Conservation (phyloP, 352 stramenopile genomes). For the Stramenopiles sp. region DNA sequence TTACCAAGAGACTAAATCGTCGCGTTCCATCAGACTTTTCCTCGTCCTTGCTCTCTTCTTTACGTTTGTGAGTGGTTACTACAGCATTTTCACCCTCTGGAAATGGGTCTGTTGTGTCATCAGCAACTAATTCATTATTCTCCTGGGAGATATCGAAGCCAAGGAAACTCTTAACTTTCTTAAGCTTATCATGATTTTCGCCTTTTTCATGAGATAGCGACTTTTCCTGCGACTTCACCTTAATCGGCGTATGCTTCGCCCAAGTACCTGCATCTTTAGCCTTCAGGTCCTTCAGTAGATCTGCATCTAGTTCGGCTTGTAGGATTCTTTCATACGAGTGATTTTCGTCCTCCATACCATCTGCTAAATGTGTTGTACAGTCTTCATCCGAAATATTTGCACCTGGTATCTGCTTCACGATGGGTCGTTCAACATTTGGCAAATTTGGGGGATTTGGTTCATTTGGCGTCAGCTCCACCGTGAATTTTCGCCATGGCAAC, state of each 20-base stretch:
- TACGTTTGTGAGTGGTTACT: not conserved
- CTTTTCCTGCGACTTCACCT: too few relatives aligned
- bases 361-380: not conserved
- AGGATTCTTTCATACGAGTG: conserved; percentile 1
- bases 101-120: not conserved
- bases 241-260: not conserved
- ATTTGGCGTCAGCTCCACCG: not conserved
- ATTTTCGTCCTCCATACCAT: not conserved
- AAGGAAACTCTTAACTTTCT: not conserved
- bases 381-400: not conserved
- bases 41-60: not conserved
- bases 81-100: not conserved
- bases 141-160: not conserved
- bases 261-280: not conserved
- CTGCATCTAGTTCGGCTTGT: not conserved
- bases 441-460: not conserved
- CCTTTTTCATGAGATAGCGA: not conserved
- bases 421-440: not conserved
- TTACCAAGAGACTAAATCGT: too few relatives aligned
- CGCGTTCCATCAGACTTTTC: not conserved
- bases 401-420: not conserved
- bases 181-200: not conserved
- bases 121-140: not conserved
- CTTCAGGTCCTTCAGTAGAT: not conserved
- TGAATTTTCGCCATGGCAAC: not conserved